A percentile compares a stretch with the other conserved stretches of the same genome.
phyloP scores from a whole-genome alignment of 805 yeast genomes.

The Groenewaldozyma tartarivorans region DNA sequence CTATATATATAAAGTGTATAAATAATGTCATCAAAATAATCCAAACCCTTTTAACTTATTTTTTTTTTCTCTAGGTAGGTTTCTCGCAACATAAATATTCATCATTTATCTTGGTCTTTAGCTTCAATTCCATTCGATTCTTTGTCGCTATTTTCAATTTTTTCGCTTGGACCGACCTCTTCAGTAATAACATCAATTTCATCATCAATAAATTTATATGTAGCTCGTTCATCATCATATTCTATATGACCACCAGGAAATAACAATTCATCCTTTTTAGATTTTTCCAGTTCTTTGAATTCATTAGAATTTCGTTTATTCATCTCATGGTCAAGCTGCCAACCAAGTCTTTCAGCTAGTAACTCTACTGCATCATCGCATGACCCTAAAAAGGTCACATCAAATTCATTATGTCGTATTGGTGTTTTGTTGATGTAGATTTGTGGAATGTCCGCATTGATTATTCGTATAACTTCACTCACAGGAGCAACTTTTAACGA shows the following conservation, averaged over 20 bases:
- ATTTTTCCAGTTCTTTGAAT: not conserved
- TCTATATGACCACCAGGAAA: constrained; percentile 21
- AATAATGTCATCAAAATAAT: not conserved
- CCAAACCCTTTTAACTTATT: too few species aligned
- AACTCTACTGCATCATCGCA: constrained; percentile 77
- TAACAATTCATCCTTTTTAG: constrained; percentile 1
- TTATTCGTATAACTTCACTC: constrained; percentile 68
- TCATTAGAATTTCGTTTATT: constrained; percentile 6
- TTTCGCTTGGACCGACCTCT: not conserved
- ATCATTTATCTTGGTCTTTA: not conserved
- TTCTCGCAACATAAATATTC: not conserved
- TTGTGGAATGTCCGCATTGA: constrained; percentile 72
- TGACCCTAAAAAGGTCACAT: constrained; percentile 62
- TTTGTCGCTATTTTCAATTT: not conserved
- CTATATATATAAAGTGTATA: too few species aligned
- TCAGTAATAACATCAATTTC: not conserved
- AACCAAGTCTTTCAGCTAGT: constrained; percentile 45
- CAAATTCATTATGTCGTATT: constrained; percentile 68
- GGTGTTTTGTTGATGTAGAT: constrained; percentile 70
- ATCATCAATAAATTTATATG: constrained; percentile 15
- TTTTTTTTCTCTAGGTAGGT: too few species aligned
- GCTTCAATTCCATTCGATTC: not conserved
- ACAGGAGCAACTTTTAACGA: constrained; percentile 91
- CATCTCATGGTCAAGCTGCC: constrained; percentile 48
- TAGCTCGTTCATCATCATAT: constrained; percentile 17